Percentiles rank a stretch among this genome's conserved stretches.
phyloP scores from a whole-genome alignment of 2,329 filamentous ascomycete species.

The Mollisiaceae sp. region DNA sequence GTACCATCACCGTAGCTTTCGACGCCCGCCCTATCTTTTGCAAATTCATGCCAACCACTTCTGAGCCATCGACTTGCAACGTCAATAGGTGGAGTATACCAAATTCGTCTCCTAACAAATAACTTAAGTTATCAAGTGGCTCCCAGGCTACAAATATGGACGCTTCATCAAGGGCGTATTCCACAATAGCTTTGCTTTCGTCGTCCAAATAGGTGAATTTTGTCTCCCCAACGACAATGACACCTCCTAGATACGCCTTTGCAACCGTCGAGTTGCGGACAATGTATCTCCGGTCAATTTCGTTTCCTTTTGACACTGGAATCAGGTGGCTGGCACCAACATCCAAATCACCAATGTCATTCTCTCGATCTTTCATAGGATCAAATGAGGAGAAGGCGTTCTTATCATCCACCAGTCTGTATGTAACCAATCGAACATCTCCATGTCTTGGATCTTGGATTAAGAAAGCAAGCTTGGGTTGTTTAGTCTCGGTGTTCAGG shows the following conservation, averaged over 20 bases:
- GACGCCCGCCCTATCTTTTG: conserved; percentile 70
- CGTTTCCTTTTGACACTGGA: conserved; percentile 61
- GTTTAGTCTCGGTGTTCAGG: conserved; percentile 58
- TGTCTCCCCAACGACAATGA: conserved; percentile 80
- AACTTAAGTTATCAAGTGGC: conserved; percentile 78
- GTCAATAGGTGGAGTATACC: conserved; percentile 85
- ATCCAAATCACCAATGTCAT: conserved; percentile 58
- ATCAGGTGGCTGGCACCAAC: conserved; percentile 65
- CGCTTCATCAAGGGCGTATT: conserved; percentile 70
- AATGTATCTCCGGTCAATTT: conserved; percentile 64
- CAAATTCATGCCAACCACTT: conserved; percentile 76
- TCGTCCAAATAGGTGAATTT: conserved; percentile 86
- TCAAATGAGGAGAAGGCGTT: conserved; percentile 60
- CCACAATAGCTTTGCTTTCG: conserved; percentile 69
- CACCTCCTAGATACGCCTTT: conserved; percentile 67
- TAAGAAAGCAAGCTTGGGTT: conserved; percentile 67
- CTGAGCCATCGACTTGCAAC: conserved; percentile 68
- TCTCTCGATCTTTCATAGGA: conserved; percentile 58
- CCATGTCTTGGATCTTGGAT: conserved; percentile 66
- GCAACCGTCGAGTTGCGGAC: conserved; percentile 55
- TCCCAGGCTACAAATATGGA: conserved; percentile 94
- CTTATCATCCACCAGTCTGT: conserved; percentile 65
- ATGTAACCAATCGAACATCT: conserved; percentile 62
- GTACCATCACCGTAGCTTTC: conserved; percentile 78
- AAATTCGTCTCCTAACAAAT: conserved; percentile 91